Conservation (phyloP, 345 rosid genomes). For the Corchorus olitorius region DNA sequence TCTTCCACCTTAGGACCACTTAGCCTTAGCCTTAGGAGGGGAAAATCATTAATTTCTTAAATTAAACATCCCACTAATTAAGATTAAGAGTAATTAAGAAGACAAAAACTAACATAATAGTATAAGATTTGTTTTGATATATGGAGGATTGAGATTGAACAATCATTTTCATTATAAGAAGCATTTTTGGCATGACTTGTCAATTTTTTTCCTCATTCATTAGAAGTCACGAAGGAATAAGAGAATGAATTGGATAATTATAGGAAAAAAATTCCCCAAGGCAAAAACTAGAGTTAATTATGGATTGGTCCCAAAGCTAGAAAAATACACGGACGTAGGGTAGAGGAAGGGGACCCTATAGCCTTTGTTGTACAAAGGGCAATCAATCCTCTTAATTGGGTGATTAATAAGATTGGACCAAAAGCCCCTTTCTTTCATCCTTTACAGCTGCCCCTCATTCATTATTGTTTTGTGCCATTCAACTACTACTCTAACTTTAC, state of each 20-base stretch:
- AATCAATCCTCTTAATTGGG: constrained; percentile 23
- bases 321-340: background rate
- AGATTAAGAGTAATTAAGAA: too few relatives aligned
- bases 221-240: background rate
- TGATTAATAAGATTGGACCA: constrained; percentile 26
- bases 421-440: constrained; percentile 18
- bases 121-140: too few relatives aligned
- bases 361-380: background rate
- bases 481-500: constrained; percentile 23
- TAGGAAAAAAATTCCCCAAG: background rate
- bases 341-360: background rate
- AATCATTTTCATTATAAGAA: background rate
- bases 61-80: too few relatives aligned
- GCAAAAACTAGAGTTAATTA: background rate
- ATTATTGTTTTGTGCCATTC: constrained; percentile 28
- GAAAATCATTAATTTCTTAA: background rate
- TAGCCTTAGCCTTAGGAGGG: too few relatives aligned
- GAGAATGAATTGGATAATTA: background rate
- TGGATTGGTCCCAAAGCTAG: constrained; percentile 9
- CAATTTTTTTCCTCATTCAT: background rate
- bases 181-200: background rate
- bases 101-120: too few relatives aligned
- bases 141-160: background rate
- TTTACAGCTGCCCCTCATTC: constrained; percentile 23
- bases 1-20: background rate